phyloP scores from a whole-genome alignment of 2,329 filamentous ascomycete genomes.

The Cladorrhinum sp. region DNA sequence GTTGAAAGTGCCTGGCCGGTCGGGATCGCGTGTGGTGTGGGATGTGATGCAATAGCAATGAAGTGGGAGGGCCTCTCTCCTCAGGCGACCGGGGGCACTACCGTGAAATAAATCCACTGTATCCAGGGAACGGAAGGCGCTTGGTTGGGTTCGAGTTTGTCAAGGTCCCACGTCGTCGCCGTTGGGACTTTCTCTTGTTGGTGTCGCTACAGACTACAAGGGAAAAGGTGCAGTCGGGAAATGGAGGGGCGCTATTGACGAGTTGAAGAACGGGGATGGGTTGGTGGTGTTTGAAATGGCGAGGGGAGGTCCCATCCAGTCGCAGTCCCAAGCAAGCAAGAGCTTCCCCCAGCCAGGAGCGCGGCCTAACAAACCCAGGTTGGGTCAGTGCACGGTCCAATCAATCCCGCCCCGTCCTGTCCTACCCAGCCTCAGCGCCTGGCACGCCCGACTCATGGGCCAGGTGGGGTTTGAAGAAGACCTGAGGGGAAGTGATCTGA shows the following conservation, averaged over 20 bases:
- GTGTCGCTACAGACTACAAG: too few relatives aligned
- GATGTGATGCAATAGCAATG: constrained; percentile 25
- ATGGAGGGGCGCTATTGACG: constrained; percentile 17
- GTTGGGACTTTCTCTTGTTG: not conserved
- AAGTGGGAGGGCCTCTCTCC: constrained; percentile 18
- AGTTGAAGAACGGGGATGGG: constrained; percentile 14
- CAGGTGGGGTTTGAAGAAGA: constrained; percentile 1
- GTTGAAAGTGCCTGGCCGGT: constrained; percentile 16
- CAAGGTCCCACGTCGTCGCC: not conserved
- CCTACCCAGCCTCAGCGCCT: not conserved
- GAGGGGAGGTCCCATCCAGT: constrained; percentile 9
- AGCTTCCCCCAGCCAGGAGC: constrained; percentile 16
- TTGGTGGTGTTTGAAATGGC: constrained; percentile 7
- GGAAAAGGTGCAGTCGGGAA: constrained; percentile 7
- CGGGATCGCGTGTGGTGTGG: constrained; percentile 24
- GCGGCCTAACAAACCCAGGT: constrained; percentile 16
- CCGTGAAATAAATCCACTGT: constrained; percentile 3
- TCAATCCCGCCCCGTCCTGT: constrained; percentile 5
- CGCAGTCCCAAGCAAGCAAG: constrained; percentile 17
- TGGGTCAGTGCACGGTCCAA: constrained; percentile 4
- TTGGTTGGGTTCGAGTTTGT: not conserved
- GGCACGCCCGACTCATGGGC: not conserved
- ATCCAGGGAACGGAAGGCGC: constrained; percentile 4
- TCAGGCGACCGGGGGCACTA: constrained; percentile 15
- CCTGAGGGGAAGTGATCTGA: too few relatives aligned